Conservation (phyloP, 208 protist genomes). For the Phytomonas sp. region DNA sequence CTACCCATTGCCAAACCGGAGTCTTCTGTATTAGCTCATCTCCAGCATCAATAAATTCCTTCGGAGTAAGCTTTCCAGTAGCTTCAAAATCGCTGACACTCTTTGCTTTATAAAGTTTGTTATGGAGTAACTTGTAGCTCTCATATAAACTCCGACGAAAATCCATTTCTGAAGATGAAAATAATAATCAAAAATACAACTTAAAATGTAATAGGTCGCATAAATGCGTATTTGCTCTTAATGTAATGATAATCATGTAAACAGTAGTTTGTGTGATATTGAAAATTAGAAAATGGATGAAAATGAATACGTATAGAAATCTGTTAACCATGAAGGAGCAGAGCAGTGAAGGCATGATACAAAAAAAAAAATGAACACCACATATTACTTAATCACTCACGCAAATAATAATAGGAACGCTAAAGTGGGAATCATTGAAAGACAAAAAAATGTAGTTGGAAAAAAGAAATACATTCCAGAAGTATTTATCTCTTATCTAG, state of each 20-base stretch:
- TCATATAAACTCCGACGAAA: conserved; percentile 41
- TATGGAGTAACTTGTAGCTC: conserved; percentile 49
- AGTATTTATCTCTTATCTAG: not conserved
- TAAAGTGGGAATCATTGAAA: not conserved
- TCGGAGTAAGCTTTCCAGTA: conserved; percentile 54
- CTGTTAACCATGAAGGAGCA: not conserved
- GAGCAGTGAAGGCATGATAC: not conserved
- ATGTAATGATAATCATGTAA: not conserved
- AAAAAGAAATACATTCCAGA: not conserved
- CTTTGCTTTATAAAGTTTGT: conserved; percentile 38
- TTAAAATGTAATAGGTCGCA: conserved; percentile 1
- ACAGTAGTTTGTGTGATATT: not conserved
- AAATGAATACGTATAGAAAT: not conserved
- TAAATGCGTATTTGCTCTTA: not conserved
- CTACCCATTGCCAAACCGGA: conserved; percentile 94
- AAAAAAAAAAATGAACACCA: not conserved
- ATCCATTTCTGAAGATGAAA: conserved; percentile 6
- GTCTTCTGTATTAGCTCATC: conserved; percentile 93
- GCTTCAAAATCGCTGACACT: conserved; percentile 39
- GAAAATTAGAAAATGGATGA: not conserved
- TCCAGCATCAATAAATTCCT: conserved; percentile 93
- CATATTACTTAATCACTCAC: not conserved
- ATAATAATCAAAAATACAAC: conserved; percentile 5
- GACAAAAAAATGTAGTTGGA: not conserved
- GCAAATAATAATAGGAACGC: not conserved